Percentiles rank a stretch among this genome's conserved stretches.
Conservation (phyloP, 805 yeast genomes). For the Starmerella sirachaensis region DNA sequence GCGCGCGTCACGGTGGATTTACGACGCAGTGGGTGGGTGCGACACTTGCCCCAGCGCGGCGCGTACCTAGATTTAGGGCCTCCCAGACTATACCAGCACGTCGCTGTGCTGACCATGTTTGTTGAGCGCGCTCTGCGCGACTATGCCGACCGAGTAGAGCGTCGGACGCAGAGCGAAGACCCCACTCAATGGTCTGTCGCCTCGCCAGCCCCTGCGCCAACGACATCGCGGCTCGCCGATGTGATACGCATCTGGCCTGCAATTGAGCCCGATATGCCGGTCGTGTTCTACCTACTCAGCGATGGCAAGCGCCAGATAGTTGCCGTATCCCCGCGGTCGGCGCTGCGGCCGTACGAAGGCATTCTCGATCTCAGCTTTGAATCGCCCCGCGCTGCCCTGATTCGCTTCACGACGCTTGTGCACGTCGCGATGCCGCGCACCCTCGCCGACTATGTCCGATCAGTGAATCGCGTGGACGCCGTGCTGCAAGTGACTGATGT, state of each 20-base stretch:
- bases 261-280: neutral
- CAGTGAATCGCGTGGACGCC: conserved; percentile 1
- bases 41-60: too few species aligned
- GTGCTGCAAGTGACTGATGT: conserved; percentile 3
- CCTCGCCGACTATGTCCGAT: neutral
- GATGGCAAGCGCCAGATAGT: conserved; percentile 11
- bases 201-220: too few species aligned
- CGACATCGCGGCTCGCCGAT: conserved; percentile 4
- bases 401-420: conserved; percentile 2
- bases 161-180: too few species aligned
- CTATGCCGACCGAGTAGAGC: too few species aligned
- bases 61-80: too few species aligned
- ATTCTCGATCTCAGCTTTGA: neutral
- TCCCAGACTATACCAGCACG: too few species aligned
- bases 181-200: too few species aligned
- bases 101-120: too few species aligned
- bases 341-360: neutral
- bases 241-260: neutral
- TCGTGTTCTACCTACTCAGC: conserved; percentile 3
- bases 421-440: conserved; percentile 1
- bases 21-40: too few species aligned
- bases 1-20: too few species aligned
- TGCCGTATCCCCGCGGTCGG: conserved; percentile 5
- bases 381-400: neutral
- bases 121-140: too few species aligned